Percentiles rank a stretch among this genome's conserved stretches.
Conservation (phyloP, 2,329 filamentous ascomycete genomes). For the Rachicladosporium sp. region DNA sequence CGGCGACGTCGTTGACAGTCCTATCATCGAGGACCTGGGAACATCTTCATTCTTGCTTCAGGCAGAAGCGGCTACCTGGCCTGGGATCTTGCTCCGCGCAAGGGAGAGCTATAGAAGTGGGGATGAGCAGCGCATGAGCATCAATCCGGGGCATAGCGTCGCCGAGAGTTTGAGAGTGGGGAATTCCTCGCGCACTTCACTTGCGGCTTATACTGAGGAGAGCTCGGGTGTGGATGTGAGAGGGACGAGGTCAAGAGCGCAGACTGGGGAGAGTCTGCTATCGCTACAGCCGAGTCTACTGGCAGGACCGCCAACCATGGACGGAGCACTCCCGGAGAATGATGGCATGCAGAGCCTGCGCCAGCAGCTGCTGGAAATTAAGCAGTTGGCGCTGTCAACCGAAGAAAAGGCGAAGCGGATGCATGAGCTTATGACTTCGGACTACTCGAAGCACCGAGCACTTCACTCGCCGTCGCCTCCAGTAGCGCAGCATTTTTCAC, state of each 20-base stretch:
- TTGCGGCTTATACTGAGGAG: not conserved
- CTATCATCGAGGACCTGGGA: too few relatives aligned
- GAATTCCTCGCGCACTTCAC: too few relatives aligned
- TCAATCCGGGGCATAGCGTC: constrained; percentile 14
- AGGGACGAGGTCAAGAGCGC: not conserved
- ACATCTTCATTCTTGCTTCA: too few relatives aligned
- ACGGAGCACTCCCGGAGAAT: constrained; percentile 31
- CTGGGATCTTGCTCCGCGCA: too few relatives aligned
- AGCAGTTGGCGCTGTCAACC: constrained; percentile 30
- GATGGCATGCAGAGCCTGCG: constrained; percentile 39
- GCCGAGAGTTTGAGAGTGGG: constrained; percentile 8
- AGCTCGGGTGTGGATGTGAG: not conserved
- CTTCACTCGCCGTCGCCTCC: constrained; percentile 4
- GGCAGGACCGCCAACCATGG: constrained; percentile 6
- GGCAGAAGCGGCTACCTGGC: too few relatives aligned
- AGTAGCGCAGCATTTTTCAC: too few relatives aligned
- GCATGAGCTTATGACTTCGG: constrained; percentile 38
- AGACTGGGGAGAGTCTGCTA: not conserved
- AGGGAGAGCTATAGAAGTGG: too few relatives aligned
- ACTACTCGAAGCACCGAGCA: constrained; percentile 24
- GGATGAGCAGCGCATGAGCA: constrained; percentile 4
- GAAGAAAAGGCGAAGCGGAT: constrained; percentile 39
- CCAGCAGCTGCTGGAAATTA: constrained; percentile 35
- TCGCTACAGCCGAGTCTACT: not conserved
- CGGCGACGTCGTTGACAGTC: too few relatives aligned